Evolutionary conservation across 495 filamentous ascomycete species (phyloP).

Genomic region (Acidomyces sp.): DNA sequence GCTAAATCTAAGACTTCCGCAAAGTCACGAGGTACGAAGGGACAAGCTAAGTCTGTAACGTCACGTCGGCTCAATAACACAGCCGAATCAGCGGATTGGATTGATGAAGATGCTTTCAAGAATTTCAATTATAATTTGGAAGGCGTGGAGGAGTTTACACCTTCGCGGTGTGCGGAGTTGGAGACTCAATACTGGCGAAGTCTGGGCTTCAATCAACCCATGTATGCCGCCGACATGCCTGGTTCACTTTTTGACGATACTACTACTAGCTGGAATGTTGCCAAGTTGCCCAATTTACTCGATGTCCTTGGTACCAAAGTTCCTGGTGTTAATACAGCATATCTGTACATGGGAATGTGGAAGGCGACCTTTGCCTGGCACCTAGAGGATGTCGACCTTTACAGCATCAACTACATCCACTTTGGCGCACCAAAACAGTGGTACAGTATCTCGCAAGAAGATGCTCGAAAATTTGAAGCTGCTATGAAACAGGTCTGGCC

Average conservation of each 20-base stretch:
- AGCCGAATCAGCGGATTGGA: constrained; percentile 53
- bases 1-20: constrained; percentile 15
- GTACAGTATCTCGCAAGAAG: constrained; percentile 96
- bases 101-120: constrained; percentile 79
- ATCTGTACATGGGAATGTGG: constrained; percentile 98
- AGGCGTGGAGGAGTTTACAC: constrained; percentile 68
- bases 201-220: constrained; percentile 79
- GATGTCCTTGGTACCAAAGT: constrained; percentile 92
- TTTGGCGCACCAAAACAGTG: constrained; percentile 98
- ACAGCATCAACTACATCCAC: constrained; percentile 99
- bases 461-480: constrained; percentile 84
- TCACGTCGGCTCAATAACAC: constrained; percentile 70
- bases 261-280: constrained; percentile 81
- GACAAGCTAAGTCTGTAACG: constrained; percentile 44
- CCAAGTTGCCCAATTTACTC: constrained; percentile 81
- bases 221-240: constrained; percentile 95
- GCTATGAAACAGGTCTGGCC: constrained; percentile 93
- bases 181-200: constrained; percentile 94
- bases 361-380: constrained; percentile 99
- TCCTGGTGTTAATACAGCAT: constrained; percentile 96
- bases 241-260: constrained; percentile 89
- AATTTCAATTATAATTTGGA: constrained; percentile 79
- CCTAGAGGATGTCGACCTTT: constrained; percentile 94
- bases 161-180: constrained; percentile 82
- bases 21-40: constrained; percentile 18